Percentiles rank a stretch among this genome's conserved stretches.
These are phyloP conservation scores for Euphorbia tirucalli DNA, from an alignment of 345 rosid genomes.

Conservation along the genomic window DNA sequence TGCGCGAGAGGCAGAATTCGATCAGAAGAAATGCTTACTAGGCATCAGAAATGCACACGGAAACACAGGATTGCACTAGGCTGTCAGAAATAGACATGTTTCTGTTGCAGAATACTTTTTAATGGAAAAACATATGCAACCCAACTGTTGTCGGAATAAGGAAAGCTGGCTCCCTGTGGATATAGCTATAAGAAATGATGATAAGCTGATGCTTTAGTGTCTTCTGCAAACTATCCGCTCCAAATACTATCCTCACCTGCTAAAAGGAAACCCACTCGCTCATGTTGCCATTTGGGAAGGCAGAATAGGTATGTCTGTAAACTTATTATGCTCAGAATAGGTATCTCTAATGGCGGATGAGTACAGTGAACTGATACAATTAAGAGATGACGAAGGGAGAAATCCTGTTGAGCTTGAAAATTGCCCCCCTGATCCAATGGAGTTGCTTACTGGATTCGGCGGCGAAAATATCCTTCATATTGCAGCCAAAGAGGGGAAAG, in stretches of 20 bases:
- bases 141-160: not conserved
- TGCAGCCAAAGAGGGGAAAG: slow-evolving; percentile 22
- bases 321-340: not conserved
- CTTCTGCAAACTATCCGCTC: not conserved
- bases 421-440: slow-evolving; percentile 2
- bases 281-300: not conserved
- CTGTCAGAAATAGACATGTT: not conserved
- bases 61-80: not conserved
- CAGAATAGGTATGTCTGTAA: not conserved
- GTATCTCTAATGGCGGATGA: not conserved
- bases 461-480: slow-evolving; percentile 30
- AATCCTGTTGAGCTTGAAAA: not conserved
- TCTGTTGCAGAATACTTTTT: not conserved
- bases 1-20: not conserved
- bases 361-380: not conserved
- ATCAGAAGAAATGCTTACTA: too few species aligned
- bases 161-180: not conserved
- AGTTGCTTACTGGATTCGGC: slow-evolving; percentile 4
- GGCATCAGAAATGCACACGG: not conserved
- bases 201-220: not conserved
- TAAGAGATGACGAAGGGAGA: not conserved
- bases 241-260: not conserved
- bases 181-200: not conserved
- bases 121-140: not conserved
- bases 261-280: not conserved